These are phyloP conservation scores for Aspergillus melleus DNA, from an alignment of 2,329 filamentous ascomycete genomes.

Conservation along the genomic window DNA sequence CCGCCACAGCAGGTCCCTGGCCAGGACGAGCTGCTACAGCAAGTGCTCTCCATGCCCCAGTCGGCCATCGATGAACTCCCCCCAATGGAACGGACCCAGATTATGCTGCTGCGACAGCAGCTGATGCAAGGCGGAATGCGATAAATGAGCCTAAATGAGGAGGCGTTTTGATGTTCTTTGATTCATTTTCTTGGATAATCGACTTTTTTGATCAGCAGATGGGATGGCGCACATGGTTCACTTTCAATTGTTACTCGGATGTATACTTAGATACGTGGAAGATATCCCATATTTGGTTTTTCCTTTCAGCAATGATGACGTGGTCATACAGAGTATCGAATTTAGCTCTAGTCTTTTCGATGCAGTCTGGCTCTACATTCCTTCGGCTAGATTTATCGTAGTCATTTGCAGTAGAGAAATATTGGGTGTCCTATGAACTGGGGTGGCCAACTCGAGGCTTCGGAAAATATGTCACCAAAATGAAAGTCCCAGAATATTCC, in stretches of 20 bases:
- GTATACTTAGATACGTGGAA: conserved; percentile 15
- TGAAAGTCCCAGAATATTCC: too few relatives aligned
- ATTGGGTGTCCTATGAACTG: too few relatives aligned
- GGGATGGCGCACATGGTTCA: conserved; percentile 14
- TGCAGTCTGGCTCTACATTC: not conserved
- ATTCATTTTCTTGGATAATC: not conserved
- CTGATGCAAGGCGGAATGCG: conserved; percentile 50
- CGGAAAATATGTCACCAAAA: too few relatives aligned
- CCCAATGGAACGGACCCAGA: conserved; percentile 73
- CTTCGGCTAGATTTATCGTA: not conserved
- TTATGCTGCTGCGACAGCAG: conserved; percentile 72
- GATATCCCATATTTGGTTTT: conserved; percentile 4
- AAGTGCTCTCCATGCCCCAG: conserved; percentile 78
- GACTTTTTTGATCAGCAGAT: not conserved
- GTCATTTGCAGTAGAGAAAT: too few relatives aligned
- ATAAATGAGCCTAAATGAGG: conserved; percentile 14
- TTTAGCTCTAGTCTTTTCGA: not conserved
- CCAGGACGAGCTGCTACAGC: conserved; percentile 73
- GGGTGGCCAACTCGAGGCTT: too few relatives aligned
- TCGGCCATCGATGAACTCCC: conserved; percentile 77
- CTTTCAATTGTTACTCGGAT: conserved; percentile 8
- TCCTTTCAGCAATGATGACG: not conserved
- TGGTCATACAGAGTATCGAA: not conserved
- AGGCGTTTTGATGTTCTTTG: not conserved
- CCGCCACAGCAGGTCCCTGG: conserved; percentile 53